Evolutionary conservation across 371 early-diverging fungal species (phyloP).

Genomic region (Cokeromyces recurvatus): DNA sequence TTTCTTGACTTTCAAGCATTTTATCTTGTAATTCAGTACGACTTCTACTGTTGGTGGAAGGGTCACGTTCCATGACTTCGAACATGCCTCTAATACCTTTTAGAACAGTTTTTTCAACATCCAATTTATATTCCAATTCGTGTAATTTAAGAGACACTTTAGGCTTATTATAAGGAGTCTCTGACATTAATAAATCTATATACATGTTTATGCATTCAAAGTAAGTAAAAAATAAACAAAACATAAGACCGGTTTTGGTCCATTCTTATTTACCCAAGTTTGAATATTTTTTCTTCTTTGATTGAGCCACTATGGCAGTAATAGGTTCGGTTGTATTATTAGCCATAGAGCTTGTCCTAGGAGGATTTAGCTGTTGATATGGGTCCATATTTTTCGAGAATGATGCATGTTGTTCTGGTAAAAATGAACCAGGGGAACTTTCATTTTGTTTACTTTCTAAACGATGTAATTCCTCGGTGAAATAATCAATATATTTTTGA

Average conservation of each 20-base stretch:
- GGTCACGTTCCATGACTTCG: slow-evolving; percentile 38
- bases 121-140: slow-evolving; percentile 81
- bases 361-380: too few relatives aligned
- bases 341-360: slow-evolving; percentile 23
- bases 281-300: slow-evolving; percentile 35
- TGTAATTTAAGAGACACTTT: slow-evolving; percentile 84
- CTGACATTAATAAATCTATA: slow-evolving; percentile 67
- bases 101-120: slow-evolving; percentile 84
- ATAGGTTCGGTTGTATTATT: slow-evolving; percentile 1
- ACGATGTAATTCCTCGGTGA: slow-evolving; percentile 66
- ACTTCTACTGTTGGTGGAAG: slow-evolving; percentile 50
- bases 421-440: slow-evolving; percentile 16
- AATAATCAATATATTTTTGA: slow-evolving; percentile 77
- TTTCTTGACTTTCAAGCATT: slow-evolving; percentile 72
- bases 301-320: slow-evolving; percentile 1
- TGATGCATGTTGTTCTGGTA: background rate
- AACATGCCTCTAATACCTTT: slow-evolving; percentile 65
- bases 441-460: slow-evolving; percentile 41
- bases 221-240: too few relatives aligned
- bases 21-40: slow-evolving; percentile 62
- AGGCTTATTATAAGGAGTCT: slow-evolving; percentile 73
- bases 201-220: too few relatives aligned
- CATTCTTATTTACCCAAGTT: slow-evolving; percentile 42
- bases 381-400: too few relatives aligned
- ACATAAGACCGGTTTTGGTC: too few relatives aligned